Conservation (phyloP, 176 grass and related monocot species). For the Raddia distichophylla region DNA sequence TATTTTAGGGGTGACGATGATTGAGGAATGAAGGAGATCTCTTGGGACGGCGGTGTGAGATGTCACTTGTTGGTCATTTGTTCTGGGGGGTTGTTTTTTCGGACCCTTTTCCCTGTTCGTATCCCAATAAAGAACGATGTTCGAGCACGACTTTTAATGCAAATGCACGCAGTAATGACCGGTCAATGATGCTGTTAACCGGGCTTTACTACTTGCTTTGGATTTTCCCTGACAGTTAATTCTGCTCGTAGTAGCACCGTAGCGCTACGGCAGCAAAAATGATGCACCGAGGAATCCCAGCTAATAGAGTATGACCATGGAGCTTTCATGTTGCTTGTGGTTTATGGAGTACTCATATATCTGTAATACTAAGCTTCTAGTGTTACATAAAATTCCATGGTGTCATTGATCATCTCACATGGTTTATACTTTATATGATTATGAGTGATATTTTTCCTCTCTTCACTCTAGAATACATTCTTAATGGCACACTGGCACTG, state of each 20-base stretch:
- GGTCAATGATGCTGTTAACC: slow-evolving; percentile 74
- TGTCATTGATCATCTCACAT: slow-evolving; percentile 6
- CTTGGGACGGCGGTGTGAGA: slow-evolving; percentile 58
- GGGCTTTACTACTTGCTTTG: slow-evolving; percentile 55
- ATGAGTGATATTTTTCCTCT: background rate
- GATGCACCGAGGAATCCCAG: background rate
- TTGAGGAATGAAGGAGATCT: slow-evolving; percentile 49
- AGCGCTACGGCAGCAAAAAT: background rate
- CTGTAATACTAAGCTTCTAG: background rate
- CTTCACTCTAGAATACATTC: background rate
- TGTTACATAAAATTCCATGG: background rate
- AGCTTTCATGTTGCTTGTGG: background rate
- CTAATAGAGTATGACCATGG: background rate
- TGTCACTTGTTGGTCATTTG: slow-evolving; percentile 38
- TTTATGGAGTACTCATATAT: background rate
- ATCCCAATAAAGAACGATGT: slow-evolving; percentile 68
- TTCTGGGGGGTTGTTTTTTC: slow-evolving; percentile 38
- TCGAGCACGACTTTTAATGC: slow-evolving; percentile 72
- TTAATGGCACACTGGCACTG: slow-evolving; percentile 24
- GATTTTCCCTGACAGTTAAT: slow-evolving; percentile 47
- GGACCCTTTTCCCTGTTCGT: slow-evolving; percentile 47
- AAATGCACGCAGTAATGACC: slow-evolving; percentile 82
- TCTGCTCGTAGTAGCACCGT: slow-evolving; percentile 6
- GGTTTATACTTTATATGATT: background rate
- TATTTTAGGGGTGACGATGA: slow-evolving; percentile 25